Percentiles rank a stretch among this genome's conserved stretches.
Conservation (phyloP, 1,284 basidiomycete genomes). For the Vanrija sp. region DNA sequence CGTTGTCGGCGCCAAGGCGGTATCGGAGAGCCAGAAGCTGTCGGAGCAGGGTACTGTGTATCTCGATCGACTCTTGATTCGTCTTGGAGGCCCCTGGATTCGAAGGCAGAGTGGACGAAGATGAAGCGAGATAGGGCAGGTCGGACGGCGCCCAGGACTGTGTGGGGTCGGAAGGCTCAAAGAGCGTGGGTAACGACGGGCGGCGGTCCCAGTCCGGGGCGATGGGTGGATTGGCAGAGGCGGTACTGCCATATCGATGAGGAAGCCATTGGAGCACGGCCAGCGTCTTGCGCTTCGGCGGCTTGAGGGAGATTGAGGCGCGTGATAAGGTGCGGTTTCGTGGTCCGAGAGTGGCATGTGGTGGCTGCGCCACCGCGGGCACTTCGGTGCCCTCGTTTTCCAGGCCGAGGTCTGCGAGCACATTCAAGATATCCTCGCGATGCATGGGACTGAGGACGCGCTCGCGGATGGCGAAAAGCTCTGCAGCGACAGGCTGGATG, state of each 20-base stretch:
- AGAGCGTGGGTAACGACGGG: constrained; percentile 29
- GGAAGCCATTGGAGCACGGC: constrained; percentile 25
- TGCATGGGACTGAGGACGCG: constrained; percentile 1
- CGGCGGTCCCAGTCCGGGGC: constrained; percentile 20
- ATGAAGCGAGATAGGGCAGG: neutral
- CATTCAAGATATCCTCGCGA: constrained; percentile 4
- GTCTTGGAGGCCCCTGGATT: neutral
- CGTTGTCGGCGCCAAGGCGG: constrained; percentile 16
- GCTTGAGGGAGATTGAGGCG: constrained; percentile 5
- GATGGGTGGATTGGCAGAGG: neutral
- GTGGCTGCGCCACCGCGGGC: neutral
- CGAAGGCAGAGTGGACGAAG: too few species aligned
- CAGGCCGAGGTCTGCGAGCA: constrained; percentile 10
- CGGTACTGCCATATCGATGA: constrained; percentile 11
- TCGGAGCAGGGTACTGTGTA: constrained; percentile 10
- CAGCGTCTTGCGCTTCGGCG: constrained; percentile 14
- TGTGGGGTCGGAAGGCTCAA: neutral
- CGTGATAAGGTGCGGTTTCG: constrained; percentile 14
- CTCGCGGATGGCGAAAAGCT: constrained; percentile 11
- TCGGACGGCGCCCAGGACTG: neutral
- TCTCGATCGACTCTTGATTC: neutral
- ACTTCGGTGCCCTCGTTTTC: neutral
- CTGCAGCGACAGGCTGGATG: constrained; percentile 11
- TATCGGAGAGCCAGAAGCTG: constrained; percentile 29
- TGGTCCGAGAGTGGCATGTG: neutral